Conservation (phyloP, 352 stramenopile genomes). For the Thalassiosira livingstoniorum region DNA sequence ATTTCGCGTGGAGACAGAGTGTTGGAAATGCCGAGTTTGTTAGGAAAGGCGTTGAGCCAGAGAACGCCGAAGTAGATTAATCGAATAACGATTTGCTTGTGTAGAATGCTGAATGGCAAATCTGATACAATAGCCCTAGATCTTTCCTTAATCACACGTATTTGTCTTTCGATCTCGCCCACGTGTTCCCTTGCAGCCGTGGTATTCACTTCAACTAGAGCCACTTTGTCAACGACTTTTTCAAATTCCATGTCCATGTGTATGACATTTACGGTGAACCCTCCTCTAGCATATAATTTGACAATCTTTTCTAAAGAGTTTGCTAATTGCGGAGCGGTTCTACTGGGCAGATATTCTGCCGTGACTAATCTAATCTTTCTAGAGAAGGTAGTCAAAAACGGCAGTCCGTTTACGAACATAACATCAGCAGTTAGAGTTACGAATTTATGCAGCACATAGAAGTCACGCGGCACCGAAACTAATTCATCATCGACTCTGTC, state of each 20-base stretch:
- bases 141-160: no score
- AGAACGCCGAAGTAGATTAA: no score
- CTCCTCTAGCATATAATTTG: constrained; percentile 24
- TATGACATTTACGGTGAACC: constrained; percentile 17
- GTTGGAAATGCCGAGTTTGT: background rate
- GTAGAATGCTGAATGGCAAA: no score
- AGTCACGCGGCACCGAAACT: background rate
- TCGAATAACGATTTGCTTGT: no score
- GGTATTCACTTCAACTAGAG: constrained; percentile 22
- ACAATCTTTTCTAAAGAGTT: constrained; percentile 16
- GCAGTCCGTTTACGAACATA: constrained; percentile 9
- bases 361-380: constrained; percentile 2
- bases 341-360: background rate
- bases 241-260: constrained; percentile 47
- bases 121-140: no score
- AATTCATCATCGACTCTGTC: background rate
- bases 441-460: background rate
- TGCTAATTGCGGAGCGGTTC: background rate
- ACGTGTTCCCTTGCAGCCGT: constrained; percentile 39
- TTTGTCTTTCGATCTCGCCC: constrained; percentile 26
- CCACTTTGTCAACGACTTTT: background rate
- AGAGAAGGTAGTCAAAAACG: background rate
- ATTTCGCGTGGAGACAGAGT: background rate
- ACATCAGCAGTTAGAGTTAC: constrained; percentile 11
- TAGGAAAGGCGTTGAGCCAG: background rate